Base-by-base conservation (phyloP, 257 asterid species). In the Nicotiana tomentosiformis region DNA sequence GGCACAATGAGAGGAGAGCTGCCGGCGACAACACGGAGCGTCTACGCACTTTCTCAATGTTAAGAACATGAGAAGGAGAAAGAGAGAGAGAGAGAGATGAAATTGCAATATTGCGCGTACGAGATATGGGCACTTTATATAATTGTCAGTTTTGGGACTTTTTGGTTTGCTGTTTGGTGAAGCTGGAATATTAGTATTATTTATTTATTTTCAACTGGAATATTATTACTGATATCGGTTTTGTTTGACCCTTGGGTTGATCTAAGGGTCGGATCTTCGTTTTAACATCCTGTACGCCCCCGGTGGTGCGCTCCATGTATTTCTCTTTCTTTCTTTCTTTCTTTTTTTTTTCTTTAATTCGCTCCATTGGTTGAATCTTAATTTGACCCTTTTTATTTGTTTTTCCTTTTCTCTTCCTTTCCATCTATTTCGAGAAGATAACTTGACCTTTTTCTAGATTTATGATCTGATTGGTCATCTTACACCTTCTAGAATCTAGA, bases 211-310 rank as follows among this genome's bases (percentile, higher is more conserved):
- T 46, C 11, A 43, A 43, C 51, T 43, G 12, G 11, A 43, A 9
- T 43, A 43, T 9, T 43, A 43, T 43, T 9, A 43, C 12, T 9
- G 51, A 43, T 53, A 53, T 53, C 17, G 58, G 58, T 53, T 17
- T 26, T 23, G 53, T 76, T 51, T 51, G 64, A 51, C 80, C 10
- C 64, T 76, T 76, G 80, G 78, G 29, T 26, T 51, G 46, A 51
- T 76, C 14, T 64, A 76, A 76, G 80, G 80, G 80, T 51, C 80
- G 65, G 80, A 53, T 51, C 46, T 51, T 51, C 80, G 29, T 49
- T 49, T 74, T 17, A 74, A 33, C 80, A 46, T 74, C 37, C 35
- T 70, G 58, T 70, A 5, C 12, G 26, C 2, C 5, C 80, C 80
- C 62, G 15, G 15, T 16, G 64, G 64, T 76, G 80, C 64, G 29